Percentiles rank a stretch among this genome's conserved stretches.
Evolutionary conservation across 2,329 filamentous ascomycete genomes (phyloP).

Genomic region (Cyphellophora attinorum): DNA sequence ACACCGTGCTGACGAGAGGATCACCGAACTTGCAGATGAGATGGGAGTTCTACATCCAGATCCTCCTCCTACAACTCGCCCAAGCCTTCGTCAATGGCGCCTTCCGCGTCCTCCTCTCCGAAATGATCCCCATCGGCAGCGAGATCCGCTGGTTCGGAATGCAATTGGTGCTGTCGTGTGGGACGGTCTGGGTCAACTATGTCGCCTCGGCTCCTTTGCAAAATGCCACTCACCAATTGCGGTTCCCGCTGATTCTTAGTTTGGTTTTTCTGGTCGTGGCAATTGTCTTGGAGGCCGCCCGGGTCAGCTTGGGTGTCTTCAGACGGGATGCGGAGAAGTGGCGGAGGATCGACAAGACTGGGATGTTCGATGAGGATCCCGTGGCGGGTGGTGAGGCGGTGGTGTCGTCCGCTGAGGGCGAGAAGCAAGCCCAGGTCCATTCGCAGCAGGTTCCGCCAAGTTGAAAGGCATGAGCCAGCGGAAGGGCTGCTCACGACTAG

Average conservation of each 20-base stretch:
- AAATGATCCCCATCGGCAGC: neutral
- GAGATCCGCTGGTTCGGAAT: constrained; percentile 4
- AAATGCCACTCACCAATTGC: constrained; percentile 3
- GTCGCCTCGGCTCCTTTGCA: constrained; percentile 3
- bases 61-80: constrained; percentile 1
- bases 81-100: constrained; percentile 1
- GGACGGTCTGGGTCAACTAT: constrained; percentile 3
- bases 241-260: constrained; percentile 3
- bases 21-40: too few species aligned
- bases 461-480: too few species aligned
- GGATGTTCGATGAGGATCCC: too few species aligned
- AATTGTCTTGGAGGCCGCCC: neutral
- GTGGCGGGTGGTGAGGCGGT: too few species aligned
- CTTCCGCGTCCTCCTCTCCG: constrained; percentile 3
- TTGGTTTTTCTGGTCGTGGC: constrained; percentile 2
- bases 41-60: constrained; percentile 5
- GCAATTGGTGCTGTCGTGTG: constrained; percentile 1
- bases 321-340: neutral
- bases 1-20: too few species aligned
- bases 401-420: too few species aligned
- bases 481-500: too few species aligned
- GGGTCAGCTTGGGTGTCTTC: neutral
- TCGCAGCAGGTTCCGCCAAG: too few species aligned
- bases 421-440: too few species aligned
- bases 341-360: too few species aligned